Evolutionary conservation across 805 yeast species (phyloP).

Genomic region (Candida anglica): DNA sequence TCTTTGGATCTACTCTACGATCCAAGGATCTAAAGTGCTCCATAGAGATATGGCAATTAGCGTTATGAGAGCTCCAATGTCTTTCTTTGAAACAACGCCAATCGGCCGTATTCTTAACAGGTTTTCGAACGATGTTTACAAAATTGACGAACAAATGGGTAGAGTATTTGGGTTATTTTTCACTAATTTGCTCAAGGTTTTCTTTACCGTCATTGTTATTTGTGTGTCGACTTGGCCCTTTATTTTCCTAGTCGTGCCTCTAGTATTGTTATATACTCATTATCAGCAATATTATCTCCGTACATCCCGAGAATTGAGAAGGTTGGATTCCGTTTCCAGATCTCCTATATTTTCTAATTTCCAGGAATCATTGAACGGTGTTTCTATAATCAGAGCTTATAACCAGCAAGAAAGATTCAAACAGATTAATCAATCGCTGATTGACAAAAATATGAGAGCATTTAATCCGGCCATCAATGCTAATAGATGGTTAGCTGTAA

Average conservation of each 20-base stretch:
- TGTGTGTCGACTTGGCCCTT: constrained; percentile 87
- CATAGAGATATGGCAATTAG: constrained; percentile 70
- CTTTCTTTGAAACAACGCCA: constrained; percentile 93
- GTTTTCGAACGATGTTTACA: constrained; percentile 86
- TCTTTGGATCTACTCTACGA: constrained; percentile 78
- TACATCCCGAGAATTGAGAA: constrained; percentile 77
- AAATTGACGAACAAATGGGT: constrained; percentile 76
- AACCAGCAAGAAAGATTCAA: constrained; percentile 60
- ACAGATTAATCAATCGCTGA: constrained; percentile 60
- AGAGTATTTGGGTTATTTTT: constrained; percentile 71
- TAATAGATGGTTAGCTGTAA: constrained; percentile 95
- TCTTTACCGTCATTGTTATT: constrained; percentile 76
- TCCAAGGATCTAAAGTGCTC: constrained; percentile 71
- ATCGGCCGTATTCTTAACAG: constrained; percentile 88
- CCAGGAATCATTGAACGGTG: constrained; percentile 78
- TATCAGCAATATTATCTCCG: constrained; percentile 75
- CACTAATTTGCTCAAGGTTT: constrained; percentile 55
- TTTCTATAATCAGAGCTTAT: constrained; percentile 72
- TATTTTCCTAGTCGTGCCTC: constrained; percentile 66
- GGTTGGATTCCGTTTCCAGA: constrained; percentile 74
- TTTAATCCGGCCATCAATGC: constrained; percentile 89
- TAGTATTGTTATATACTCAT: constrained; percentile 58
- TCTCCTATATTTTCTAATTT: constrained; percentile 82
- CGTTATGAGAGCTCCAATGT: constrained; percentile 89
- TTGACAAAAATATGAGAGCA: constrained; percentile 88